Conservation (phyloP, 2,329 filamentous ascomycete species). For the Pseudodiploospora longispora region DNA sequence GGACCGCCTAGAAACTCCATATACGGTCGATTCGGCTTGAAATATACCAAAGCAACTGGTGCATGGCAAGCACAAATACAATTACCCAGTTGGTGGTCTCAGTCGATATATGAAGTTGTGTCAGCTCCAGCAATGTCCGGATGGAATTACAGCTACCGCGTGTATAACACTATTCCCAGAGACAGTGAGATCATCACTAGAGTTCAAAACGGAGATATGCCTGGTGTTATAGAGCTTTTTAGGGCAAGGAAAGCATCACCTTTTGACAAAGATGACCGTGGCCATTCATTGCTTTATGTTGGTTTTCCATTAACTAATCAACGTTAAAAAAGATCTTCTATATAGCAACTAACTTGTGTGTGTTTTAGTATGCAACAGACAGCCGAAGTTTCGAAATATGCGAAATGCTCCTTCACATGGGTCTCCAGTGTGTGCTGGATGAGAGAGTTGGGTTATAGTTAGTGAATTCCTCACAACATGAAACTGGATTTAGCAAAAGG, state of each 20-base stretch:
- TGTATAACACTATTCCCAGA: slow-evolving; percentile 14
- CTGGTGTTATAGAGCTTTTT: slow-evolving; percentile 16
- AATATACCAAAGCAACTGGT: slow-evolving; percentile 4
- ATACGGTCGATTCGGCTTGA: slow-evolving; percentile 8
- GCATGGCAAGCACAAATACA: slow-evolving; percentile 16
- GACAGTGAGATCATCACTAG: slow-evolving; percentile 11
- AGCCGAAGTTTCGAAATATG: slow-evolving; percentile 10
- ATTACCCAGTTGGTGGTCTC: slow-evolving; percentile 17
- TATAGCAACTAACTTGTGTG: background rate
- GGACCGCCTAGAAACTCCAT: slow-evolving; percentile 5
- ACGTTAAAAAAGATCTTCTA: background rate
- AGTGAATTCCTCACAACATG: background rate
- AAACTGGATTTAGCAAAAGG: too few relatives aligned
- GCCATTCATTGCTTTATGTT: slow-evolving; percentile 13
- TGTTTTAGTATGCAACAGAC: slow-evolving; percentile 9
- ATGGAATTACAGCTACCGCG: slow-evolving; percentile 14
- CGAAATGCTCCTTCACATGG: slow-evolving; percentile 9
- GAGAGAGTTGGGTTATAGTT: background rate
- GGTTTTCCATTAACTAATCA: background rate
- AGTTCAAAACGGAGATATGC: slow-evolving; percentile 9
- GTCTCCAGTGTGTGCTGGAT: slow-evolving; percentile 8
- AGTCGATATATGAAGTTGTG: slow-evolving; percentile 9
- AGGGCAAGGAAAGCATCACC: slow-evolving; percentile 13
- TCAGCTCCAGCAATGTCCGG: slow-evolving; percentile 10
- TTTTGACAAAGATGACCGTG: slow-evolving; percentile 12